Evolutionary conservation across 768 basidiomycete genomes (phyloP).

Genomic region (Chlorophyllum brunneum): DNA sequence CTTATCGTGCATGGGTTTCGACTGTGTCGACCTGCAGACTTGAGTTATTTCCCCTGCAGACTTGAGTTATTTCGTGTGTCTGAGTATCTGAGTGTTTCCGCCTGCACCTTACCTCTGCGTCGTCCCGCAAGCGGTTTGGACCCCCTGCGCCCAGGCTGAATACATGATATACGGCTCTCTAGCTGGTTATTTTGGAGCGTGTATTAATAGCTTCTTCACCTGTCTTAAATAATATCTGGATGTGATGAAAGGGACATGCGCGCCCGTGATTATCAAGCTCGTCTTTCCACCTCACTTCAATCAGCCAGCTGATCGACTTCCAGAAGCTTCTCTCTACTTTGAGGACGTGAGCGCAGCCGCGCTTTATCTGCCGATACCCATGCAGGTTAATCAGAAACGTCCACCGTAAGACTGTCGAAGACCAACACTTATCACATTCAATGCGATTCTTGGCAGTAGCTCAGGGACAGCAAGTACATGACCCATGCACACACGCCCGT

Average conservation of each 20-base stretch:
- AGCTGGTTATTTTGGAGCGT: too few relatives aligned
- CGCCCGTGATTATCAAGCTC: slow-evolving; percentile 10
- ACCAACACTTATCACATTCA: neutral
- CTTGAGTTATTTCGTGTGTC: neutral
- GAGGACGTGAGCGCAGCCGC: neutral
- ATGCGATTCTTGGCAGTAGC: neutral
- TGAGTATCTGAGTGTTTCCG: neutral
- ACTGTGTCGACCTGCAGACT: too few relatives aligned
- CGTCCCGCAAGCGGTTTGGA: too few relatives aligned
- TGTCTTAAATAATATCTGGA: too few relatives aligned
- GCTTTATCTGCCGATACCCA: slow-evolving; percentile 4
- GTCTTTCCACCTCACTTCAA: neutral
- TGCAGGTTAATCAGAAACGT: slow-evolving; percentile 9
- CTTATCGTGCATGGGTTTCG: neutral
- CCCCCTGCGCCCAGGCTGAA: too few relatives aligned
- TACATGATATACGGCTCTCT: too few relatives aligned
- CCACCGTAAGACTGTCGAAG: neutral
- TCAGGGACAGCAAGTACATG: too few relatives aligned
- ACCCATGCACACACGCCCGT: neutral
- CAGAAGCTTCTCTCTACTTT: slow-evolving; percentile 3
- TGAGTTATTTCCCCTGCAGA: too few relatives aligned
- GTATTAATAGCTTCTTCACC: too few relatives aligned
- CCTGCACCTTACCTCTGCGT: too few relatives aligned
- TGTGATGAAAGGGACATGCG: too few relatives aligned
- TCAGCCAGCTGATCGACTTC: slow-evolving; percentile 11